These are phyloP conservation scores for Aspergillus texensis DNA, from an alignment of 2,329 filamentous ascomycete genomes.

Conservation along the genomic window DNA sequence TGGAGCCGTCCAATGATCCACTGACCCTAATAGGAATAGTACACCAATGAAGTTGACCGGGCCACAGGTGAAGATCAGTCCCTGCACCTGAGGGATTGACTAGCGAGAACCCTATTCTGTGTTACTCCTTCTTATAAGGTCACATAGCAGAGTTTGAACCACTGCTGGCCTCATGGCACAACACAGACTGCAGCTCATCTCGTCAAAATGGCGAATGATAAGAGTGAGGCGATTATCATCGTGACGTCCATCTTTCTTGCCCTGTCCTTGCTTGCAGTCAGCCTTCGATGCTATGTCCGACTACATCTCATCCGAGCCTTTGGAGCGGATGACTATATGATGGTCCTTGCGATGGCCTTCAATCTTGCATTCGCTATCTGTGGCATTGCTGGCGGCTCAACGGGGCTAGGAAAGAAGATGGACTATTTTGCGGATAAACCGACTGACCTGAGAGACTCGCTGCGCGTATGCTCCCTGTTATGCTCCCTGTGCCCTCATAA, in stretches of 20 bases:
- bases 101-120: background rate
- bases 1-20: background rate
- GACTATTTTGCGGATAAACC: background rate
- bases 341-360: slow-evolving; percentile 24
- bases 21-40: background rate
- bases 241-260: slow-evolving; percentile 33
- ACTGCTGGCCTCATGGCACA: background rate
- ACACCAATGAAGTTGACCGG: background rate
- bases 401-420: background rate
- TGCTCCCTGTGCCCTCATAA: background rate
- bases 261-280: slow-evolving; percentile 34
- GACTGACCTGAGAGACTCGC: background rate
- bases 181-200: background rate
- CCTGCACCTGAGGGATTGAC: too few species aligned
- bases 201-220: background rate
- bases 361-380: slow-evolving; percentile 18
- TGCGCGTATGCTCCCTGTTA: background rate
- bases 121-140: background rate
- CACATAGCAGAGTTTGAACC: background rate
- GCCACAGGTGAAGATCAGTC: background rate
- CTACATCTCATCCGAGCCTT: slow-evolving; percentile 34
- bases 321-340: slow-evolving; percentile 25
- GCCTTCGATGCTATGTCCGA: slow-evolving; percentile 39
- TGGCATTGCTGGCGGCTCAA: background rate
- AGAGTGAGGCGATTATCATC: slow-evolving; percentile 17